Evolutionary conservation across 192 early-diverging fungal genomes (phyloP), one percentile per base, ranked within the genome.

Genomic region (Coemansia sp.): DNA sequence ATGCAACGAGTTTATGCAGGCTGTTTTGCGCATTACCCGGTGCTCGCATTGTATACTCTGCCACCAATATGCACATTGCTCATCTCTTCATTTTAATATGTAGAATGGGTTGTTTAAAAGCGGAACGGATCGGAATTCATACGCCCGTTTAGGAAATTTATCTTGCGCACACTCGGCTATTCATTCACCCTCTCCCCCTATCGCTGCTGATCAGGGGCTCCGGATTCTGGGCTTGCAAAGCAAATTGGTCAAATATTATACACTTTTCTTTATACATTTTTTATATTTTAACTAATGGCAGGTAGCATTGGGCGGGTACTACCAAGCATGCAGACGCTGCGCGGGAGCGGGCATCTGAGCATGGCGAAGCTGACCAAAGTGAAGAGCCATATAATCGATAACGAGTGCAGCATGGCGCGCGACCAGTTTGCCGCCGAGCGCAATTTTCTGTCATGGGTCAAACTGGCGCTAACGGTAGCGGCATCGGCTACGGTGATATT

Each of bases 341-440:
- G 41, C 13, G 41, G 16, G 16, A 45, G 41, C 41, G 41, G 12
- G 12, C 41, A 45, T n/a, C 41, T n/a, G 14, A 45, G 41, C 41
- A 45, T 45, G 12, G 41, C 41, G 2, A 45, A 45, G 3, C 12
- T 45, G 16, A 4, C 16, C 41, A 45, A 45, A 45, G 41, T 45
- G 14, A 45, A 45, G 41, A 45, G 41, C 16, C 41, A 45, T 6
- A 13, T 60, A 48, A 60, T 79, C 9, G 67, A 69, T 3, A 79
- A 79, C 54, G 76, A 79, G 14, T 48, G 57, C 68, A 79, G 76
- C 54, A 73, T 79, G 71, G 76, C 76, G 14, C 71, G 76, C 26
- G 76, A 79, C 61, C 76, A 79, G 57, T 74, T 79, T 67, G 76
- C 76, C 0, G 64, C 56, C 4, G 76, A 79, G 48, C 67, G 76